These are phyloP conservation scores for Geotrichum europaeum DNA, from an alignment of 1,139 yeast genomes.

Conservation along the genomic window DNA sequence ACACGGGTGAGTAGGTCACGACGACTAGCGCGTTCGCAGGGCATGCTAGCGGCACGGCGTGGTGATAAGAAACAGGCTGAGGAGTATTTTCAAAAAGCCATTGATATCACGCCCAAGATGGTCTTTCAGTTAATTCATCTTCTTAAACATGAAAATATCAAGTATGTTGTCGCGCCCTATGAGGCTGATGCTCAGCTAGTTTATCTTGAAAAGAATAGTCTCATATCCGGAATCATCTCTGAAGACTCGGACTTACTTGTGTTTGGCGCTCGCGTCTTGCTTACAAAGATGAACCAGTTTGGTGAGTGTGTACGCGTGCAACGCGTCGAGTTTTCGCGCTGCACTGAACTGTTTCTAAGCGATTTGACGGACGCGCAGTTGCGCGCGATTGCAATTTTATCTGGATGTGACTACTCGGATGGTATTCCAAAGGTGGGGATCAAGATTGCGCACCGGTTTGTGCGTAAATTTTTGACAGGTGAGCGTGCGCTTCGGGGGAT, in stretches of 20 bases:
- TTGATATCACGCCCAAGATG: slow-evolving; percentile 87
- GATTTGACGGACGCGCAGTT: slow-evolving; percentile 52
- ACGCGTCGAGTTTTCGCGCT: slow-evolving; percentile 37
- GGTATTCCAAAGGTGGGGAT: slow-evolving; percentile 82
- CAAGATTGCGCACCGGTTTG: slow-evolving; percentile 63
- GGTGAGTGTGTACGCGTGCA: slow-evolving; percentile 71
- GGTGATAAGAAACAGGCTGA: slow-evolving; percentile 59
- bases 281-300: slow-evolving; percentile 69
- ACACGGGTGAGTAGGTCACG: slow-evolving; percentile 35
- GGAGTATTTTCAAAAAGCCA: slow-evolving; percentile 68
- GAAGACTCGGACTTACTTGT: slow-evolving; percentile 92
- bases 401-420: slow-evolving; percentile 94
- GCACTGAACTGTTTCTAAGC: slow-evolving; percentile 40
- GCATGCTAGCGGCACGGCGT: slow-evolving; percentile 37
- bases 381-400: slow-evolving; percentile 71
- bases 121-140: slow-evolving; percentile 76
- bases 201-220: slow-evolving; percentile 66
- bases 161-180: slow-evolving; percentile 90
- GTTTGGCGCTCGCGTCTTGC: slow-evolving; percentile 72
- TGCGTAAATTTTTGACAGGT: slow-evolving; percentile 46
- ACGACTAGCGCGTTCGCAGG: slow-evolving; percentile 45
- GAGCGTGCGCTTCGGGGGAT: slow-evolving; percentile 54
- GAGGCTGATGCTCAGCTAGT: slow-evolving; percentile 99
- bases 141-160: slow-evolving; percentile 52
- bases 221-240: slow-evolving; percentile 80